These are phyloP conservation scores for Ascochyta pisi DNA, from an alignment of 2,329 filamentous ascomycete genomes.

Conservation along the genomic window DNA sequence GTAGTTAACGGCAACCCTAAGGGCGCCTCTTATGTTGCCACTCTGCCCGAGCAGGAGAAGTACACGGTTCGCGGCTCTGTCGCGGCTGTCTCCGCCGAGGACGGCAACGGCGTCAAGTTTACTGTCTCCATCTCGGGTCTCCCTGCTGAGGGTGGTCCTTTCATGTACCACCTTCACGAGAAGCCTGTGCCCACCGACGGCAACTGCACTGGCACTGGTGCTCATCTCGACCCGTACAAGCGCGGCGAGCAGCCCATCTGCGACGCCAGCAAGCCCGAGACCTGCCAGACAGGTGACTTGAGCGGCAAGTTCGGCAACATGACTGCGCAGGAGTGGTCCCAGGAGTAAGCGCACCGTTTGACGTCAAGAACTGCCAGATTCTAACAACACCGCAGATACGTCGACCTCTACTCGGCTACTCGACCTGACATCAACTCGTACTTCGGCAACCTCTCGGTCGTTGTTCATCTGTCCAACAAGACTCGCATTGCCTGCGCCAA, in stretches of 20 bases:
- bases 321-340: slow-evolving; percentile 36
- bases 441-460: slow-evolving; percentile 62
- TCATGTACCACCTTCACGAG: slow-evolving; percentile 57
- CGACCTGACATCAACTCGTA: slow-evolving; percentile 52
- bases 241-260: slow-evolving; percentile 50
- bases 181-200: slow-evolving; percentile 51
- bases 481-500: slow-evolving; percentile 65
- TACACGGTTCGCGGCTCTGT: slow-evolving; percentile 47
- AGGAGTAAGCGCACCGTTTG: slow-evolving; percentile 55
- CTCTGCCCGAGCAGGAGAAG: slow-evolving; percentile 42
- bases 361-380: background rate
- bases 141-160: slow-evolving; percentile 52
- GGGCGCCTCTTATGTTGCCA: slow-evolving; percentile 50
- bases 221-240: slow-evolving; percentile 54
- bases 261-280: slow-evolving; percentile 45
- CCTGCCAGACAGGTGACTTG: slow-evolving; percentile 55
- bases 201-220: slow-evolving; percentile 53
- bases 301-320: slow-evolving; percentile 55
- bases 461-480: slow-evolving; percentile 61
- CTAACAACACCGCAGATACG: slow-evolving; percentile 47
- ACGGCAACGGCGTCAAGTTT: slow-evolving; percentile 52
- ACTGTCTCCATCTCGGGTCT: slow-evolving; percentile 51
- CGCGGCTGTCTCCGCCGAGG: slow-evolving; percentile 37
- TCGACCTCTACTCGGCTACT: slow-evolving; percentile 59
- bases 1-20: slow-evolving; percentile 47